phyloP scores from a whole-genome alignment of 2,329 filamentous ascomycete genomes.

The Ophiostoma pallidulum region DNA sequence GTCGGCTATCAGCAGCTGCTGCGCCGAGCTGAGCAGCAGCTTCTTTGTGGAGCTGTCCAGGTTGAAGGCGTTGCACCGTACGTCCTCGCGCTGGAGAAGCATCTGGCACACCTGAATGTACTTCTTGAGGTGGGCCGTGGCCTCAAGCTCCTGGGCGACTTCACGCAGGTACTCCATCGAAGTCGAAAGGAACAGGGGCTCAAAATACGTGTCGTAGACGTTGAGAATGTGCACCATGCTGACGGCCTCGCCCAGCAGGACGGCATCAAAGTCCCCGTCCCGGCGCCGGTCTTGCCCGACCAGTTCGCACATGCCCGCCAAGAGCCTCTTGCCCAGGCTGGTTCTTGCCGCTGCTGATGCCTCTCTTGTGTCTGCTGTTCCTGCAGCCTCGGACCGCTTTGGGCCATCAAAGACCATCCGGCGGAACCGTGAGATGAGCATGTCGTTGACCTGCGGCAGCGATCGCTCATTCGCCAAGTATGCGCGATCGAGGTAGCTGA shows the following conservation, averaged over 20 bases:
- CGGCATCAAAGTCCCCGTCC: slow-evolving; percentile 46
- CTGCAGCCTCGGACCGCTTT: neutral
- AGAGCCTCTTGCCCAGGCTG: slow-evolving; percentile 30
- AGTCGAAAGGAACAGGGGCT: slow-evolving; percentile 59
- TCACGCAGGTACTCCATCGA: slow-evolving; percentile 60
- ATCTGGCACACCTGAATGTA: slow-evolving; percentile 64
- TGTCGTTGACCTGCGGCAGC: slow-evolving; percentile 65
- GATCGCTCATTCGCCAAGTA: slow-evolving; percentile 70
- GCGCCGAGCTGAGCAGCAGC: slow-evolving; percentile 62
- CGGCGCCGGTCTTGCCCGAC: slow-evolving; percentile 61
- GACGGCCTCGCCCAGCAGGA: slow-evolving; percentile 64
- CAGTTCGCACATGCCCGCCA: slow-evolving; percentile 62
- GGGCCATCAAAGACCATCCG: slow-evolving; percentile 38
- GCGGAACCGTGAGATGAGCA: slow-evolving; percentile 69
- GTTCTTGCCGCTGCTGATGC: slow-evolving; percentile 5
- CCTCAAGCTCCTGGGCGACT: slow-evolving; percentile 60
- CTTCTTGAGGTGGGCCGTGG: slow-evolving; percentile 49
- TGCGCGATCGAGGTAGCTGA: slow-evolving; percentile 88
- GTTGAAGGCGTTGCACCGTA: slow-evolving; percentile 69
- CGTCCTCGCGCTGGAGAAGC: slow-evolving; percentile 62
- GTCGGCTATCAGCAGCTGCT: slow-evolving; percentile 60
- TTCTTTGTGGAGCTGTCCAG: slow-evolving; percentile 77
- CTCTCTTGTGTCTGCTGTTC: neutral
- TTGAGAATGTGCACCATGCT: slow-evolving; percentile 78
- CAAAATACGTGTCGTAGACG: slow-evolving; percentile 71